Conservation (phyloP, 805 yeast species). For the Candida ortonii region DNA sequence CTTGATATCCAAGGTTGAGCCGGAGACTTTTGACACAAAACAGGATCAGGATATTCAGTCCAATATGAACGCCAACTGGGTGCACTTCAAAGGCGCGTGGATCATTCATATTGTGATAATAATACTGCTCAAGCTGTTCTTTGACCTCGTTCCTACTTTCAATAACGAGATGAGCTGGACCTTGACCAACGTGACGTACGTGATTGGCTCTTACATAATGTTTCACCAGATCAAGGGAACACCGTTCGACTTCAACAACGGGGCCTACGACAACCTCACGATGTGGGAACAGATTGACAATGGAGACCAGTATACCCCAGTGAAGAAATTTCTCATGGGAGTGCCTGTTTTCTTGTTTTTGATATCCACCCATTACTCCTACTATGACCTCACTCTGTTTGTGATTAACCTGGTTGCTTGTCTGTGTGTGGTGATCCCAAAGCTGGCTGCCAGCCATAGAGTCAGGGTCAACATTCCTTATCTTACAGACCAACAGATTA, state of each 20-base stretch:
- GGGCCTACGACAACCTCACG: constrained; percentile 92
- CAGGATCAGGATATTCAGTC: constrained; percentile 88
- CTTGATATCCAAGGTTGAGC: constrained; percentile 86
- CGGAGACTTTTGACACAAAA: constrained; percentile 87
- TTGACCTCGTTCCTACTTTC: constrained; percentile 76
- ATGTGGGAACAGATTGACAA: constrained; percentile 96
- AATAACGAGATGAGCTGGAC: constrained; percentile 90
- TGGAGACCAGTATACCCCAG: constrained; percentile 96
- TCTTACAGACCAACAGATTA: constrained; percentile 38
- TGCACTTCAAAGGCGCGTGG: constrained; percentile 96
- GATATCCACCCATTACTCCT: constrained; percentile 85
- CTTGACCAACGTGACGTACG: constrained; percentile 84
- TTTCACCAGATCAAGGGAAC: constrained; percentile 96
- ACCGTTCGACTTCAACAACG: constrained; percentile 94
- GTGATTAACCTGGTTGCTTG: constrained; percentile 78
- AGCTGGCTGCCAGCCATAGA: constrained; percentile 79
- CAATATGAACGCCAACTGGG: constrained; percentile 95
- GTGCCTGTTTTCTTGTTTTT: constrained; percentile 91
- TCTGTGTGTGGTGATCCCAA: constrained; percentile 85
- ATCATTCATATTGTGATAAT: constrained; percentile 84
- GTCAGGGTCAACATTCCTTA: constrained; percentile 63
- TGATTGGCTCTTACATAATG: constrained; percentile 90
- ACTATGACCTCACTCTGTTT: constrained; percentile 77
- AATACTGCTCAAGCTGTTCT: constrained; percentile 66
- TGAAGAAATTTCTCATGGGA: constrained; percentile 85